These are phyloP conservation scores for Solanum chmielewskii DNA, from an alignment of 257 asterid species.

Conservation along the genomic window DNA sequence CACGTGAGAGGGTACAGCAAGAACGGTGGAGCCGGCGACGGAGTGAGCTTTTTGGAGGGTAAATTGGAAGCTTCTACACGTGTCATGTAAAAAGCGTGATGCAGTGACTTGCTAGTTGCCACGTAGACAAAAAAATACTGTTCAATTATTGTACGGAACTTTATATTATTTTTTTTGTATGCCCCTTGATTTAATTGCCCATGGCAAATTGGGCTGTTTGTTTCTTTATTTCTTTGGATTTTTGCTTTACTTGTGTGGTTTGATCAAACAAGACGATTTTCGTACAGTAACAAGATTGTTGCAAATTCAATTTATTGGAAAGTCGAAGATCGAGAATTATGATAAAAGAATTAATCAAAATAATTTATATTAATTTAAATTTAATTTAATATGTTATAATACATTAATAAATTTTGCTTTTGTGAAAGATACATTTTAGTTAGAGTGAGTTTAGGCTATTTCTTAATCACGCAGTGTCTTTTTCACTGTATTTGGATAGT, in stretches of 20 bases:
- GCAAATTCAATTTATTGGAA: neutral
- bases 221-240: neutral
- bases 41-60: neutral
- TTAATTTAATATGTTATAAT: neutral
- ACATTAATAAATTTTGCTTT: neutral
- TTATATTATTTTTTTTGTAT: neutral
- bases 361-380: neutral
- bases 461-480: neutral
- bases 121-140: neutral
- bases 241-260: neutral
- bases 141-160: neutral
- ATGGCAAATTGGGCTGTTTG: neutral
- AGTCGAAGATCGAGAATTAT: too few species aligned
- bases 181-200: neutral
- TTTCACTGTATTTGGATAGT: neutral
- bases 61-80: slow-evolving; percentile 6
- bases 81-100: slow-evolving; percentile 17
- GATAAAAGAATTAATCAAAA: accelerated
- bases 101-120: neutral
- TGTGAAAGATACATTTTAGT: neutral
- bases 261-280: neutral
- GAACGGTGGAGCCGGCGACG: slow-evolving; percentile 14
- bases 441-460: neutral
- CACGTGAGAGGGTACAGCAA: slow-evolving; percentile 27
- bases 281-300: neutral